These are phyloP conservation scores for Stentor coeruleus DNA, from an alignment of 73 alveolate genomes.

Conservation along the genomic window DNA sequence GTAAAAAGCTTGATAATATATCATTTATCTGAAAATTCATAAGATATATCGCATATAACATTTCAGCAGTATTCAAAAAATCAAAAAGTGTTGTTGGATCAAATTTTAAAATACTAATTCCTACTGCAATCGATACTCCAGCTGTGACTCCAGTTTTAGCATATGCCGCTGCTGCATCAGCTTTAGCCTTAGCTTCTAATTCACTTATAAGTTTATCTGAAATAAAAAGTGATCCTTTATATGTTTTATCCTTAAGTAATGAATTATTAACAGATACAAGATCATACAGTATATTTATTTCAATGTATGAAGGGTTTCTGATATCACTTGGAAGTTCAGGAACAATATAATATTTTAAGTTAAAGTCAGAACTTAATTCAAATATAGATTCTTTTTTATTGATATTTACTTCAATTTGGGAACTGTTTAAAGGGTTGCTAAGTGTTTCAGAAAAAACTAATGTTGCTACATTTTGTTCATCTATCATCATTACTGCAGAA, in stretches of 20 bases:
- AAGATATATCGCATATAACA: background rate
- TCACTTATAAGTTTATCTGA: background rate
- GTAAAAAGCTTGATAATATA: background rate
- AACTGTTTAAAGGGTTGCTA: too few species aligned
- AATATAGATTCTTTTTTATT: too few species aligned
- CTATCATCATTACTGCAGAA: background rate
- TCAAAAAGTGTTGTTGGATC: background rate
- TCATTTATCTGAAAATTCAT: too few species aligned
- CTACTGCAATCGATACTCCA: background rate
- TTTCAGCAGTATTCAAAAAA: background rate
- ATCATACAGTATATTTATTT: background rate
- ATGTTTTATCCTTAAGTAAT: background rate
- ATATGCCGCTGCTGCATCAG: background rate
- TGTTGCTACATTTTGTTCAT: background rate
- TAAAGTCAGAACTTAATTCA: too few species aligned
- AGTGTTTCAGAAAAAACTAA: too few species aligned
- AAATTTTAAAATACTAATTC: background rate
- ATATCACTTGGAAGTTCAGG: too few species aligned
- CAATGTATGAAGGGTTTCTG: background rate
- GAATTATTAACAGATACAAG: background rate
- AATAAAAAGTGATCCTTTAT: background rate
- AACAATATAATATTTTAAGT: too few species aligned
- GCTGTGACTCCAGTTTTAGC: background rate
- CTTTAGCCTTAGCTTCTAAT: background rate
- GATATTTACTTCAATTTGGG: too few species aligned